Evolutionary conservation across 306 rosid species (phyloP), one percentile per base, ranked within the genome.

Genomic region (Biancaea sappan): DNA sequence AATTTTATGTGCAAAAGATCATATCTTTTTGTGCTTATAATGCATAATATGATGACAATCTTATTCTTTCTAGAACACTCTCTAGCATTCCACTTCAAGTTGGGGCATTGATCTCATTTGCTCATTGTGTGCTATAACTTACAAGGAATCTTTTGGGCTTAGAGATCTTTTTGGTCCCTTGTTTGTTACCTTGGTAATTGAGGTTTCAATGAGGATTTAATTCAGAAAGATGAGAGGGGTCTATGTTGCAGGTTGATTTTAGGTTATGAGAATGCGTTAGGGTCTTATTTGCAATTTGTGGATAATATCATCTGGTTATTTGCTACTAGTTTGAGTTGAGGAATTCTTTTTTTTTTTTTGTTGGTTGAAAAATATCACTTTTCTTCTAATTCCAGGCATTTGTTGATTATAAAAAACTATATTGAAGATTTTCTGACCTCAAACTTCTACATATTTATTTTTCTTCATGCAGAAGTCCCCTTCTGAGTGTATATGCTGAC

Each of bases 401-500:
- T 62, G 21, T 52, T 53, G 63, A 51, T 72, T 75, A 66, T 60
- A 74, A 63, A 34, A 15, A 63, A 38, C 18, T 65, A 73, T 66
- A 41, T 44, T 66, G 19, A 47, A 15, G 50, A 37, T 61, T 62
- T n/a, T 12, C 46, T 50, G 34, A 41, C 41, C 85, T 77, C 28
- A 78, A 16, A 38, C 24, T 61, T 71, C 15, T 51, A 13, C 64
- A 40, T 64, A 51, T 75, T 66, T 74, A 18, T 71, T 74, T 67
- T 77, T 60, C 77, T 41, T 34, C 56, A 18, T 87, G 90, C 96
- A 94, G 98, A 86, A 94, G 98, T 79, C 84, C 91, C 50, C 98
- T 94, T 79, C 83, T 94, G 62, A 94, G 98, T 79, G 97, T 94
- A 57, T 94, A 94, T 68, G 98, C 98, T 61, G 98, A 94, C 84